Evolutionary conservation across 2,329 filamentous ascomycete genomes (phyloP).

Genomic region (Fusarium hainanense): DNA sequence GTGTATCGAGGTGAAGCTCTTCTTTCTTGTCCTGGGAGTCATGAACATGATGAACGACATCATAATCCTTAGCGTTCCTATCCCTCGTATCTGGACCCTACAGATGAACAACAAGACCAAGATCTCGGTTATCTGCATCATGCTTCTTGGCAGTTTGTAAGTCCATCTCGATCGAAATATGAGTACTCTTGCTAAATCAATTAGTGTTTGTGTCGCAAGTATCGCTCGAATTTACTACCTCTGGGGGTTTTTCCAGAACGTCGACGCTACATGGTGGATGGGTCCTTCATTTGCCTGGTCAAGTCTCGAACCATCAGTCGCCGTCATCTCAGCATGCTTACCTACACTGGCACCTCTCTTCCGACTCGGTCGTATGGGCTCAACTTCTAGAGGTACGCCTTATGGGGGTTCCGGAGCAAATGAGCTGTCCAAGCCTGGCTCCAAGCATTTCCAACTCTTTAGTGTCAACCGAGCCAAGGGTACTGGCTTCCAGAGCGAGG

Average conservation of each 20-base stretch:
- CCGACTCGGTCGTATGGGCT: constrained; percentile 2
- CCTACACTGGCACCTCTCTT: constrained; percentile 12
- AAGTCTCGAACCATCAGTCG: constrained; percentile 11
- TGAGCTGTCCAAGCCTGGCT: constrained; percentile 11
- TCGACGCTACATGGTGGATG: constrained; percentile 25
- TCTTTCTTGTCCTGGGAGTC: constrained; percentile 16
- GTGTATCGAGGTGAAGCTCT: constrained; percentile 8
- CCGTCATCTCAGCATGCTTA: constrained; percentile 4
- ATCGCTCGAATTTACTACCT: constrained; percentile 19
- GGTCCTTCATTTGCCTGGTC: constrained; percentile 18
- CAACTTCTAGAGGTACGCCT: constrained; percentile 3
- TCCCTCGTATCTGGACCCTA: constrained; percentile 14
- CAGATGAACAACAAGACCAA: constrained; percentile 25
- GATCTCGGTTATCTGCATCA: constrained; percentile 15
- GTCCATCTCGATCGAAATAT: background rate
- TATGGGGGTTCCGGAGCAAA: constrained; percentile 10
- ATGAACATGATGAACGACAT: constrained; percentile 29
- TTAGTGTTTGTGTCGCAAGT: constrained; percentile 13
- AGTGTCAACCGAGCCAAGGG: background rate
- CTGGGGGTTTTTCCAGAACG: constrained; percentile 18
- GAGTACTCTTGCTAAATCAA: background rate
- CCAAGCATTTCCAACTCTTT: constrained; percentile 10
- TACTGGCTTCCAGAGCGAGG: constrained; percentile 3
- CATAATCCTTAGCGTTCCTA: constrained; percentile 6
- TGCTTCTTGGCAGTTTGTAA: constrained; percentile 24